Conservation (phyloP, 139 green algal species). For the Raphidocelis subcapitata region DNA sequence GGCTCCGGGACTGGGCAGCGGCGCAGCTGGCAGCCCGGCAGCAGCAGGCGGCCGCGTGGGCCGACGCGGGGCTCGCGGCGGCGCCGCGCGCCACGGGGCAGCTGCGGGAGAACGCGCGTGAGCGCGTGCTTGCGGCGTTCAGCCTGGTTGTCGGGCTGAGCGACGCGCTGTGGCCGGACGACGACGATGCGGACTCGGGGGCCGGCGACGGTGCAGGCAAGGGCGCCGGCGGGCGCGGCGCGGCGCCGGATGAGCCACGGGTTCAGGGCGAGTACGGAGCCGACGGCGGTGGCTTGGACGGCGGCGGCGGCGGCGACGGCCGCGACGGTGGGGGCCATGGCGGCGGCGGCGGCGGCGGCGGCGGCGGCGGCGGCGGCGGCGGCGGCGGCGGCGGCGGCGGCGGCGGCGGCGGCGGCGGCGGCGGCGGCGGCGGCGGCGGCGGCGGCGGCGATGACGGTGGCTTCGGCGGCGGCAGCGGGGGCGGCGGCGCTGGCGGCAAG, state of each 20-base stretch:
- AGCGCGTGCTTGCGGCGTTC: slow-evolving; percentile 13
- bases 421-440: background rate
- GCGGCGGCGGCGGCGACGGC: background rate
- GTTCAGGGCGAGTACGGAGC: slow-evolving; percentile 8
- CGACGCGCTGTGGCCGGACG: slow-evolving; percentile 17
- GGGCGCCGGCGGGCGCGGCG: background rate
- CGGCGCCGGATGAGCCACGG: background rate
- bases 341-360: background rate
- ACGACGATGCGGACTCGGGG: background rate
- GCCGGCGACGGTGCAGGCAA: background rate
- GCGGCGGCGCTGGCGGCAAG: background rate
- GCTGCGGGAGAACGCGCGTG: slow-evolving; percentile 10
- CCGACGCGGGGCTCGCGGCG: background rate
- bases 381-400: background rate
- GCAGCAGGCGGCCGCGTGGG: slow-evolving; percentile 12
- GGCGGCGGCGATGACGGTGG: background rate
- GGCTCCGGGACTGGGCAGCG: slow-evolving; percentile 14
- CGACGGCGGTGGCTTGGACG: slow-evolving; percentile 23
- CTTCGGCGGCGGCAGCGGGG: background rate
- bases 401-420: background rate
- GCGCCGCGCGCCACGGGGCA: background rate
- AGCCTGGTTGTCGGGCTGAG: slow-evolving; percentile 8
- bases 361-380: background rate
- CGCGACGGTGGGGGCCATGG: background rate
- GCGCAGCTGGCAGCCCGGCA: slow-evolving; percentile 18